Base-by-base conservation (phyloP, 148 eudicot species). In the Rhododendron molle region DNA sequence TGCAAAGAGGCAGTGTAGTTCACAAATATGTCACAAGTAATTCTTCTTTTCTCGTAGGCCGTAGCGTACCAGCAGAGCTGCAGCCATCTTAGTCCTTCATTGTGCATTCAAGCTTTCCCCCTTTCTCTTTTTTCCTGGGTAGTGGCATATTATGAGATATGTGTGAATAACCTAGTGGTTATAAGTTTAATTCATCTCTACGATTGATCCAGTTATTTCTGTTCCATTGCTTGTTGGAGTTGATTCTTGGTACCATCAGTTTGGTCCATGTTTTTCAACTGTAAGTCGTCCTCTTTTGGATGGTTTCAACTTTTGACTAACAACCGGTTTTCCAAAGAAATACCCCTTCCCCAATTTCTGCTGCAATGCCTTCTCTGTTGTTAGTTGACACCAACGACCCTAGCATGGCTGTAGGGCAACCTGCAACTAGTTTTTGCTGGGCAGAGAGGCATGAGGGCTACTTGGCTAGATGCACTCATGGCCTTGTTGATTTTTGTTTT, bases 211-310 rank as follows among this genome's bases (percentile, higher is more conserved):
- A 52, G 40, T 28, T 46, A 40, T 32, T 34, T 34, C 46, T 81
- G 83, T 81, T 80, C 38, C 83, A 81, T 36, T 58, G 46, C 30
- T 20, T 20, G 47, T 81, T 81, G 72, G 49, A 81, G 13, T 80
- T 52, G 12, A 80, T 80, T 50, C 44, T 30, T 80, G 69, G 36
- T 49, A 50, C 56, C 4, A 13, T 20, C 32, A 23, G 44, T 36
- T 56, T n/a, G 30, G 32, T 78, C 46, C 47, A n/a, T 78, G n/a
- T 12, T 78, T 69, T 28, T 69, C 4, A 47, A 40, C 38, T 47
- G 28, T 81, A 20, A 81, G 83, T 40, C 47, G 30, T 52, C 10
- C 44, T 20, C 26, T 54, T 52, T 28, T 81, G 46, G 71, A 81
- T 58, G 83, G 72, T 54, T 58, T 58, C 47, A 81, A 21, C 46